Conservation (phyloP, 139 green algal species). For the Zygnema circumcarinatum region DNA sequence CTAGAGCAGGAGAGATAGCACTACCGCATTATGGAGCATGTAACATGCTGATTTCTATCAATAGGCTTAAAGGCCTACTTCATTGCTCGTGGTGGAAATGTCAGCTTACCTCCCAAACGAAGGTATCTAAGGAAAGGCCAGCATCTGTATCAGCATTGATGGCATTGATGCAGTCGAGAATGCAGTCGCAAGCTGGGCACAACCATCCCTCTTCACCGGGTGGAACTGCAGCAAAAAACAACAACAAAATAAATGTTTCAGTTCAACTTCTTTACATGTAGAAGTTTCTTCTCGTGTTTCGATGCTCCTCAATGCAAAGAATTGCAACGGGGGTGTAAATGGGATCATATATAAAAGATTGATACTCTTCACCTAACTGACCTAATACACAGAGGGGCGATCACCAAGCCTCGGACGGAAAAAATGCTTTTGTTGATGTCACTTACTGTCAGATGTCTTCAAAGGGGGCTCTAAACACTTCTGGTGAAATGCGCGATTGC, state of each 20-base stretch:
- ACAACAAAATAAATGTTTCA: neutral
- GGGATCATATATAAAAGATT: too few relatives aligned
- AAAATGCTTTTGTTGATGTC: neutral
- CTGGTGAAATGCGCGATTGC: conserved; percentile 65
- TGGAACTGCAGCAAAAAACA: conserved; percentile 43
- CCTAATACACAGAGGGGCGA: too few relatives aligned
- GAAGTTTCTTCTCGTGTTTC: too few relatives aligned
- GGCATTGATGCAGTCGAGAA: conserved; percentile 42
- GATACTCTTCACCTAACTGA: too few relatives aligned
- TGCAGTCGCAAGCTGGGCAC: conserved; percentile 33
- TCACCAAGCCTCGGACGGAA: neutral
- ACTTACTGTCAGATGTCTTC: conserved; percentile 37
- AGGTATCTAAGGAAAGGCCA: neutral
- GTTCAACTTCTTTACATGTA: neutral
- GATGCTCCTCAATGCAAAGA: too few relatives aligned
- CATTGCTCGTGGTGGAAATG: too few relatives aligned
- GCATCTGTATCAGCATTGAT: conserved; percentile 17
- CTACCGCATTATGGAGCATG: too few relatives aligned
- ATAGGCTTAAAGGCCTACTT: too few relatives aligned
- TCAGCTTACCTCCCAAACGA: neutral
- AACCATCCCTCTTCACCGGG: conserved; percentile 41
- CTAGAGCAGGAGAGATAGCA: too few relatives aligned
- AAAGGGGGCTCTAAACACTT: conserved; percentile 59
- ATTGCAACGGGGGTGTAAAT: too few relatives aligned
- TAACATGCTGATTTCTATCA: too few relatives aligned